Evolutionary conservation across 352 stramenopile species (phyloP).

Genomic region (Pythium vanterpoolii): DNA sequence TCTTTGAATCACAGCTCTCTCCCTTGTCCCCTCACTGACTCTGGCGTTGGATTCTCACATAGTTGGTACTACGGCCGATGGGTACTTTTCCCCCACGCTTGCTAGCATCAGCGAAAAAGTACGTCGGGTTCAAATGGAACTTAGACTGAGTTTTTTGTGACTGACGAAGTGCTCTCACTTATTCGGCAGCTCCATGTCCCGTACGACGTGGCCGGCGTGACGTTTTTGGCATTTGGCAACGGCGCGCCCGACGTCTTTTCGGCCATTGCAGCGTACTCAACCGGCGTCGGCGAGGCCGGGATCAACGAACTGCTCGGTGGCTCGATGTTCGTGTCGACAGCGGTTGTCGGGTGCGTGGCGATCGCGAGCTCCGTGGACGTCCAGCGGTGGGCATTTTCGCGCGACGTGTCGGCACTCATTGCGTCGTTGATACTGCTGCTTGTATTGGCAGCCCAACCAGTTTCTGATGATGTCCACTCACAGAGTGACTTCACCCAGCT

Average conservation of each 20-base stretch:
- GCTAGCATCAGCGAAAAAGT: constrained; percentile 94
- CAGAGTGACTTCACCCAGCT: constrained; percentile 32
- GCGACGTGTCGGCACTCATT: constrained; percentile 58
- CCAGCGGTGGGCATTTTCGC: constrained; percentile 59
- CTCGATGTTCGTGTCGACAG: constrained; percentile 94
- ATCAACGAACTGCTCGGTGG: constrained; percentile 94
- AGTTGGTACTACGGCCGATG: constrained; percentile 96
- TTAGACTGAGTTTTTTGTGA: neutral
- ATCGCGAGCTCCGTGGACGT: constrained; percentile 66
- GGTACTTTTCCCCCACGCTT: constrained; percentile 96
- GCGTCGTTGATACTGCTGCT: constrained; percentile 47
- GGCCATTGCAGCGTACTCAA: constrained; percentile 83
- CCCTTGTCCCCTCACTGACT: neutral
- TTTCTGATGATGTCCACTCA: constrained; percentile 4
- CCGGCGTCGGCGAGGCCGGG: constrained; percentile 62
- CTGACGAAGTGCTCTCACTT: neutral
- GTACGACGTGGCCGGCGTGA: constrained; percentile 95
- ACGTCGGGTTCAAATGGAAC: constrained; percentile 1
- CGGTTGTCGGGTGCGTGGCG: constrained; percentile 89
- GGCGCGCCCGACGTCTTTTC: constrained; percentile 96
- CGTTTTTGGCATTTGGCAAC: constrained; percentile 97
- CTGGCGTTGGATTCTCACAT: constrained; percentile 18
- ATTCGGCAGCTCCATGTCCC: constrained; percentile 59
- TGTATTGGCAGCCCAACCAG: constrained; percentile 3
- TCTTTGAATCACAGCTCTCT: neutral